Percentiles rank a stretch among this genome's conserved stretches.
phyloP scores from a whole-genome alignment of 768 basidiomycete genomes.

The Cystoderma amianthinum region DNA sequence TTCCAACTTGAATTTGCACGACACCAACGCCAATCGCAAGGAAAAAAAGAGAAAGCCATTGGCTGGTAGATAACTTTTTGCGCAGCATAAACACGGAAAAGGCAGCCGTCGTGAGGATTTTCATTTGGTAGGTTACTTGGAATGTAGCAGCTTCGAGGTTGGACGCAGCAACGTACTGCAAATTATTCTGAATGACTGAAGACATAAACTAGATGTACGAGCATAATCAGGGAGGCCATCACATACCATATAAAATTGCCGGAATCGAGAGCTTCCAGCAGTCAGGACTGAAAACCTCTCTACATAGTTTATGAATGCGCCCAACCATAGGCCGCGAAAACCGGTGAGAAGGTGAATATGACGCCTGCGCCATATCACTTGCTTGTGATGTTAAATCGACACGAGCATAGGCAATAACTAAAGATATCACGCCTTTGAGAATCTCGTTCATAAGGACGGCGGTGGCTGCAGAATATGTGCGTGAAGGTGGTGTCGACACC shows the following conservation, averaged over 20 bases:
- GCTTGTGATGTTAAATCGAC: slow-evolving; percentile 29
- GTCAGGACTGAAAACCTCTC: slow-evolving; percentile 79
- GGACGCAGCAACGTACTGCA: slow-evolving; percentile 91
- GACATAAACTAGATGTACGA: background rate
- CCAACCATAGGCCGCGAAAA: slow-evolving; percentile 21
- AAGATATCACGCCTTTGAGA: slow-evolving; percentile 84
- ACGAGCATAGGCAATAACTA: slow-evolving; percentile 73
- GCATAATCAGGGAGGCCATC: background rate
- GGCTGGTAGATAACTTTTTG: slow-evolving; percentile 60
- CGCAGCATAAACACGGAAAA: slow-evolving; percentile 82
- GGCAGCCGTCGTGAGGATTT: slow-evolving; percentile 88
- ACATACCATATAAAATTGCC: slow-evolving; percentile 79
- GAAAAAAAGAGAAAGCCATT: slow-evolving; percentile 83
- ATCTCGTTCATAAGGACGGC: slow-evolving; percentile 94
- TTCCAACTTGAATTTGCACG: slow-evolving; percentile 72
- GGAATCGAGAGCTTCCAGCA: slow-evolving; percentile 98
- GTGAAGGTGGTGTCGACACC: slow-evolving; percentile 66
- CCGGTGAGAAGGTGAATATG: slow-evolving; percentile 22
- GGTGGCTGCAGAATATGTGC: slow-evolving; percentile 85
- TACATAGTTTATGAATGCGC: slow-evolving; percentile 50
- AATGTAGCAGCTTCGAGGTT: slow-evolving; percentile 95
- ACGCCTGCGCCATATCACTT: slow-evolving; percentile 21
- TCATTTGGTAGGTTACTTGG: slow-evolving; percentile 97
- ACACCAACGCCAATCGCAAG: slow-evolving; percentile 86
- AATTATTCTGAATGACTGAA: slow-evolving; percentile 85